A percentile compares a stretch with the other conserved stretches of the same genome.
Evolutionary conservation across 495 filamentous ascomycete genomes (phyloP).

Genomic region (Podospora bellae-mahoneyi): DNA sequence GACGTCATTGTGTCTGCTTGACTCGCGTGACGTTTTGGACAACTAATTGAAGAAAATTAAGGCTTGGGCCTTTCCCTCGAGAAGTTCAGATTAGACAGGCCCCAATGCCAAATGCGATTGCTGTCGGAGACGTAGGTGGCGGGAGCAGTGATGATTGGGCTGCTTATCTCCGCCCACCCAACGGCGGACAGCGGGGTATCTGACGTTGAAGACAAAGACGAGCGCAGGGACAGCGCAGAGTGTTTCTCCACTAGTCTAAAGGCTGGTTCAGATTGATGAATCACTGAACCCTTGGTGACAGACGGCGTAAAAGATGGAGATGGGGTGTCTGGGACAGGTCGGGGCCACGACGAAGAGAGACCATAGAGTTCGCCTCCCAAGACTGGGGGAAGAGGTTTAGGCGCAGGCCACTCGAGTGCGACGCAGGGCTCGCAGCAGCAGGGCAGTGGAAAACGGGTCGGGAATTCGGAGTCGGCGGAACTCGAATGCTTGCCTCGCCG

Average conservation of each 20-base stretch:
- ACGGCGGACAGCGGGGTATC: conserved; percentile 9
- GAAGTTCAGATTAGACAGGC: background rate
- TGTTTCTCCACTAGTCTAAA: conserved; percentile 5
- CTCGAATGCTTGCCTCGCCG: background rate
- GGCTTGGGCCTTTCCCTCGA: background rate
- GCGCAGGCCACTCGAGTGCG: background rate
- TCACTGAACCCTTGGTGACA: conserved; percentile 1
- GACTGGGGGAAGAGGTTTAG: background rate
- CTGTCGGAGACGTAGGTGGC: background rate
- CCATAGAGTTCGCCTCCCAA: background rate
- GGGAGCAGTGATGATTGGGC: background rate
- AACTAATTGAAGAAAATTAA: background rate
- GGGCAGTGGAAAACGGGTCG: background rate
- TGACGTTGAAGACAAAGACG: conserved; percentile 9
- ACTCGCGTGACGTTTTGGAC: conserved; percentile 11
- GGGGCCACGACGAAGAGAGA: background rate
- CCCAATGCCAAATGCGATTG: background rate
- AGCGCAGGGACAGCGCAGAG: background rate
- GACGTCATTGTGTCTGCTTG: conserved; percentile 44
- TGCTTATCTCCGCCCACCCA: conserved; percentile 14
- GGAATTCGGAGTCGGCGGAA: background rate
- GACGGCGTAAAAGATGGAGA: background rate
- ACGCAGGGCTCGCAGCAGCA: background rate
- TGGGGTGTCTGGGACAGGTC: background rate
- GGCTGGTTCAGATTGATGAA: background rate